phyloP scores from a whole-genome alignment of 2,329 filamentous ascomycete species.

The Sporothrix protearum region DNA sequence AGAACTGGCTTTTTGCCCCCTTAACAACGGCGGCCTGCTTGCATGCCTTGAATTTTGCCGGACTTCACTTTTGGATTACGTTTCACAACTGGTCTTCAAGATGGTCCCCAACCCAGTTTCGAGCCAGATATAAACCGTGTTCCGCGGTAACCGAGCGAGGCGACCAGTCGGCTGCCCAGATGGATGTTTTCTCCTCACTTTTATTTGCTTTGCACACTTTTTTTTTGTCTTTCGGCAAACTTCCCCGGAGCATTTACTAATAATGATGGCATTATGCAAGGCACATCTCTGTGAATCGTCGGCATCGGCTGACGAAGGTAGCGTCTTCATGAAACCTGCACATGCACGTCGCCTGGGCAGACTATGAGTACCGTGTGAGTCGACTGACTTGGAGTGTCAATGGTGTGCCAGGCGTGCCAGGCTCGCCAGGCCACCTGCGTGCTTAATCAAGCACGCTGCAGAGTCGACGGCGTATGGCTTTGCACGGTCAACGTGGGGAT shows the following conservation, averaged over 20 bases:
- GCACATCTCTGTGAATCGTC: slow-evolving; percentile 15
- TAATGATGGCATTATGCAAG: slow-evolving; percentile 17
- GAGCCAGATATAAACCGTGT: neutral
- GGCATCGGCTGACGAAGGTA: slow-evolving; percentile 6
- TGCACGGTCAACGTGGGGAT: neutral
- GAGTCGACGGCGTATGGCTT: neutral
- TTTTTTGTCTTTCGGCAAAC: neutral
- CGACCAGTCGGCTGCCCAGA: neutral
- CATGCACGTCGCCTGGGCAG: slow-evolving; percentile 1
- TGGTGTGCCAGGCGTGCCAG: neutral
- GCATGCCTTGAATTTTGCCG: neutral
- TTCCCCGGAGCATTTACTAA: neutral
- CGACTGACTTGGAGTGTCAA: neutral
- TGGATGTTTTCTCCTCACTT: neutral
- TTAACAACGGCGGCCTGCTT: neutral
- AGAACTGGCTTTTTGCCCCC: neutral
- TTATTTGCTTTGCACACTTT: neutral
- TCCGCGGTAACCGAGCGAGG: slow-evolving; percentile 6
- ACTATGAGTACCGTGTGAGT: neutral
- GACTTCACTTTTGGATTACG: neutral
- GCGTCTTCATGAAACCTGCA: neutral
- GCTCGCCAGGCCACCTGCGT: neutral
- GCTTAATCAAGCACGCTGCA: neutral
- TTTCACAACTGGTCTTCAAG: neutral
- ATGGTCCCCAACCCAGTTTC: neutral